A percentile compares a stretch with the other conserved stretches of the same genome.
Conservation (phyloP, 352 stramenopile genomes). For the Phytopythium aichiense region DNA sequence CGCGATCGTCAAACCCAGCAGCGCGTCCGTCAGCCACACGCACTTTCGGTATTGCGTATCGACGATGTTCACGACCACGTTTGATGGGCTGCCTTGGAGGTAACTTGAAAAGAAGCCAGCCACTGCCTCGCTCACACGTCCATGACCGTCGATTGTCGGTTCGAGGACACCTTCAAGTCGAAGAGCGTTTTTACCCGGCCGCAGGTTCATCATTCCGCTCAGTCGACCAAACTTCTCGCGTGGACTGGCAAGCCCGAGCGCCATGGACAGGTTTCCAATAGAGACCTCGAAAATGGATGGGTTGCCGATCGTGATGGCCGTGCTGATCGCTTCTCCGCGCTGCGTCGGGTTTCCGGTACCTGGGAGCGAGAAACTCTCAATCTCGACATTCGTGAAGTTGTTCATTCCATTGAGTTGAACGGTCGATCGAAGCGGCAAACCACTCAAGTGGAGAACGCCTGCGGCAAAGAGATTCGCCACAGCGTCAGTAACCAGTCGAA, state of each 20-base stretch:
- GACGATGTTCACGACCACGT: conserved; percentile 48
- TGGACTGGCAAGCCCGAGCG: conserved; percentile 28
- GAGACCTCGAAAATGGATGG: conserved; percentile 66
- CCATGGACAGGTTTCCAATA: conserved; percentile 58
- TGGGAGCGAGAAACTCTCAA: conserved; percentile 56
- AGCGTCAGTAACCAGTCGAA: background rate
- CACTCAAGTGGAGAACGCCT: conserved; percentile 48
- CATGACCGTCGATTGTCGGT: conserved; percentile 32
- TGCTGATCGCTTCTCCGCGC: conserved; percentile 46
- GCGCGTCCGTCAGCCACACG: conserved; percentile 56
- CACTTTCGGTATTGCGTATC: conserved; percentile 45
- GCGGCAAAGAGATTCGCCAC: conserved; percentile 7
- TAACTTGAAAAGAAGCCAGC: conserved; percentile 70
- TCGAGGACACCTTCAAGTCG: conserved; percentile 43
- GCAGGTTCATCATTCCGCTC: conserved; percentile 50
- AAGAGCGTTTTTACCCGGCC: conserved; percentile 44
- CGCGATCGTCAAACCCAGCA: conserved; percentile 56
- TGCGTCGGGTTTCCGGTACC: conserved; percentile 29
- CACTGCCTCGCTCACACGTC: conserved; percentile 45
- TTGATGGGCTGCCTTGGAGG: conserved; percentile 46
- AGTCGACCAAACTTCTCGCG: conserved; percentile 46
- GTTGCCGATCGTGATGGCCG: conserved; percentile 64
- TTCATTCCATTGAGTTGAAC: conserved; percentile 54
- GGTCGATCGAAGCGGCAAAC: conserved; percentile 43
- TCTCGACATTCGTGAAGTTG: conserved; percentile 53